A percentile compares a stretch with the other conserved stretches of the same genome.
phyloP scores from a whole-genome alignment of 345 rosid genomes.

The Syzygium oleosum region DNA sequence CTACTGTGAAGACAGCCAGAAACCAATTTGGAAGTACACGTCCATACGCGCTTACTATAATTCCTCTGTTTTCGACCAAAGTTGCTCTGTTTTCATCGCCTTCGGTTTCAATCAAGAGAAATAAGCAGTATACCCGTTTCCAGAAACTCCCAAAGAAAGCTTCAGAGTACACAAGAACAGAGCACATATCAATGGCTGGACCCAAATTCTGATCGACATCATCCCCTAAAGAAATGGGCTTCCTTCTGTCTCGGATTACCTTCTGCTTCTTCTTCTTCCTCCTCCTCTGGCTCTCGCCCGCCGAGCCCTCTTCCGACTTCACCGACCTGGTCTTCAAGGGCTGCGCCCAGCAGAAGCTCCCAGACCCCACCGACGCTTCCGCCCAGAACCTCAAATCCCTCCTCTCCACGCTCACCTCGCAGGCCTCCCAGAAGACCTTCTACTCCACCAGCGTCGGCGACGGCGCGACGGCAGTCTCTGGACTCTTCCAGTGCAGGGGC shows the following conservation, averaged over 20 bases:
- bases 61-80: not conserved
- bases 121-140: not conserved
- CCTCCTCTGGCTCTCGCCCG: not conserved
- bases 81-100: not conserved
- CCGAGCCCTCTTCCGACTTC: not conserved
- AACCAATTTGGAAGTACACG: not conserved
- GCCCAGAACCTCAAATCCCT: slow-evolving; percentile 55
- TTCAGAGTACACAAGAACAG: not conserved
- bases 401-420: slow-evolving; percentile 45
- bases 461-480: slow-evolving; percentile 39
- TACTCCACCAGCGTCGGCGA: slow-evolving; percentile 44
- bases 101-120: not conserved
- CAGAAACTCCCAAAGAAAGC: not conserved
- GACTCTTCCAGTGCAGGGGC: slow-evolving; percentile 84
- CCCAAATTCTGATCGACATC: not conserved
- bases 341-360: slow-evolving; percentile 56
- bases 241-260: not conserved
- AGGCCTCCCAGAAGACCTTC: slow-evolving; percentile 41
- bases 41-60: not conserved
- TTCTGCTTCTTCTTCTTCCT: not conserved
- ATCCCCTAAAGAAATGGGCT: not conserved
- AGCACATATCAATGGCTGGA: not conserved
- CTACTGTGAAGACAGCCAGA: not conserved
- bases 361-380: slow-evolving; percentile 49
- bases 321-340: slow-evolving; percentile 63